Evolutionary conservation across 148 eudicot genomes (phyloP), one percentile per base, ranked within the genome.

Genomic region (Suaeda aralocaspica): DNA sequence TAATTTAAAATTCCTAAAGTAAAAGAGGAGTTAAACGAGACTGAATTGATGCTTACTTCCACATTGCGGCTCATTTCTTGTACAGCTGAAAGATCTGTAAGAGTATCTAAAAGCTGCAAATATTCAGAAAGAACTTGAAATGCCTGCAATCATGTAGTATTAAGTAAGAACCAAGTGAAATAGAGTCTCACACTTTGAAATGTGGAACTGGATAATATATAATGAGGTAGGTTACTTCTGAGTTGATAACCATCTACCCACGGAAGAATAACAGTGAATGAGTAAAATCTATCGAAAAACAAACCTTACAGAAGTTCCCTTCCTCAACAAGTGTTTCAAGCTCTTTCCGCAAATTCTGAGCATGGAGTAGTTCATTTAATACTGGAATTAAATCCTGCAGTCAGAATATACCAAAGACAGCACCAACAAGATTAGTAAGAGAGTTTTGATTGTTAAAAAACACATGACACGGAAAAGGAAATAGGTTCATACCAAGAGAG

Each of bases 41-140:
- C 64, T 48, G 36, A 58, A 34, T 56, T 10, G 59, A 66, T 60
- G 74, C 42, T 85, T 72, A 93, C 98, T 92, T 93, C 96, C 77
- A 88, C 96, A 74, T 87, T 84, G 72, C 77, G 91, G 80, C 89
- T 88, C 98, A 93, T 88, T 77, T 88, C 95, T 83, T 90, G 95
- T 71, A 84, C 82, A 55, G 79, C 92, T 62, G 92, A 88, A 78
- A 93, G 89, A 74, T 83, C 87, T 45, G 96, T 85, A 57, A 84
- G 81, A 72, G 84, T 87, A 76, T 90, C 98, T 59, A 93, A 69
- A 78, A 93, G 81, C 78, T 90, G 98, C 83, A 93, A 82, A 84
- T 87, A 90, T 76, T 91, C 98, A 14, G 96, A 87, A 42, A 93
- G 84, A 60, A 88, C 92, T 84, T 88, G 95, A 79, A 93, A 90